Evolutionary conservation across 1,284 basidiomycete species (phyloP).

Genomic region (Thecaphora thlaspeos): DNA sequence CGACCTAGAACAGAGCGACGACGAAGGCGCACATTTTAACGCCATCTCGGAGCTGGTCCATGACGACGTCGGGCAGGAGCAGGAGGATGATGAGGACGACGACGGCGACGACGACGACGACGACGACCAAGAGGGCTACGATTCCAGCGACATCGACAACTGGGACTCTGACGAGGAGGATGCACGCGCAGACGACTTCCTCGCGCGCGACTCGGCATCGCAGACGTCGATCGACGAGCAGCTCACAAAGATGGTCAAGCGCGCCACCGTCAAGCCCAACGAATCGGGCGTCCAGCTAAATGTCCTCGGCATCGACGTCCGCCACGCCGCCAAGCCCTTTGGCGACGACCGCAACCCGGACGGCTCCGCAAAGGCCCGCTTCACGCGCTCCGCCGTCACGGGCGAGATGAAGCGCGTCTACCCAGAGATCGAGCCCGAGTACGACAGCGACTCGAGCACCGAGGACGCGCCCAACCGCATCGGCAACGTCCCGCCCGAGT

Average conservation of each 20-base stretch:
- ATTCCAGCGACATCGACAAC: conserved; percentile 8
- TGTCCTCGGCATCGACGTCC: conserved; percentile 51
- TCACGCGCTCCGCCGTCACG: conserved; percentile 74
- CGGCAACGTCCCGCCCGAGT: conserved; percentile 92
- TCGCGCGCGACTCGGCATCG: conserved; percentile 28
- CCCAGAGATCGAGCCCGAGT: conserved; percentile 90
- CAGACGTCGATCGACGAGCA: conserved; percentile 40
- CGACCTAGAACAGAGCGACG: conserved; percentile 57
- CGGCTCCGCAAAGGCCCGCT: conserved; percentile 54
- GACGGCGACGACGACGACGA: conserved; percentile 21
- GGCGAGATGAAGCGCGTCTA: conserved; percentile 83
- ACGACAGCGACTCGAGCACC: conserved; percentile 94
- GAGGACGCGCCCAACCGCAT: conserved; percentile 93
- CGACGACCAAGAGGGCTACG: conserved; percentile 18
- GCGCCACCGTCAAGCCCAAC: conserved; percentile 58
- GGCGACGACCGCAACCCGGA: conserved; percentile 62
- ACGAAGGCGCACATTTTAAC: conserved; percentile 40
- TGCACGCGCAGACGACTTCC: conserved; percentile 29
- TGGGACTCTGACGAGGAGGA: conserved; percentile 47
- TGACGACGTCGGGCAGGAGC: conserved; percentile 59
- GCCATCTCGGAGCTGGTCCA: neutral
- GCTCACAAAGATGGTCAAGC: conserved; percentile 48
- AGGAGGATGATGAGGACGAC: conserved; percentile 19
- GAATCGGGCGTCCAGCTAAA: conserved; percentile 52
- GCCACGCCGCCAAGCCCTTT: conserved; percentile 62